A percentile compares a stretch with the other conserved stretches of the same genome.
These are phyloP conservation scores for Ramalina intermedia DNA, from an alignment of 495 filamentous ascomycete species.

Conservation along the genomic window DNA sequence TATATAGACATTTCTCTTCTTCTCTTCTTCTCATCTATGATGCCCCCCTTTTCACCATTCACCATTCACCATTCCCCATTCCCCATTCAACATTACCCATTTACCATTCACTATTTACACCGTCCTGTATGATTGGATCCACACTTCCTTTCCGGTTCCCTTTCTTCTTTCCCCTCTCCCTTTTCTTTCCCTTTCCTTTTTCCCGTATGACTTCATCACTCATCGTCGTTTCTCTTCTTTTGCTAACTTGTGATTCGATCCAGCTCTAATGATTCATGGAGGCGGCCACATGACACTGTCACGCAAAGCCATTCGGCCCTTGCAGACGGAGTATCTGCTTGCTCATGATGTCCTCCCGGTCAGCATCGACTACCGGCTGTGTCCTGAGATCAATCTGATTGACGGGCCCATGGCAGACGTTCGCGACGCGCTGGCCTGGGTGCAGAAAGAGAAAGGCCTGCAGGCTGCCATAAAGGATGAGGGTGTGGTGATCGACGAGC, in stretches of 20 bases:
- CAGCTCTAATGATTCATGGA: constrained; percentile 39
- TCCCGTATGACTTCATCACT: too few species aligned
- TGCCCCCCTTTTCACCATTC: neutral
- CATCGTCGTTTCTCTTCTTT: too few species aligned
- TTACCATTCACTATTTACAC: neutral
- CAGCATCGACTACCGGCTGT: constrained; percentile 42
- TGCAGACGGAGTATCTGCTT: constrained; percentile 28
- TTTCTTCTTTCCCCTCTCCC: neutral
- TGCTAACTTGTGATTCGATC: neutral
- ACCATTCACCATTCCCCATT: too few species aligned
- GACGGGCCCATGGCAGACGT: constrained; percentile 39
- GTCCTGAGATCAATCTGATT: constrained; percentile 33
- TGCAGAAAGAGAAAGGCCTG: constrained; percentile 16
- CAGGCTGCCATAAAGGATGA: constrained; percentile 27
- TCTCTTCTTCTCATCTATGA: neutral
- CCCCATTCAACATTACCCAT: too few species aligned
- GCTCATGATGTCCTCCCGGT: constrained; percentile 33
- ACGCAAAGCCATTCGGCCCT: constrained; percentile 28
- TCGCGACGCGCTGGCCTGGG: constrained; percentile 34
- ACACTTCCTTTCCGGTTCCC: neutral
- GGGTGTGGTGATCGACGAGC: constrained; percentile 27
- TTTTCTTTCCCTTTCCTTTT: neutral
- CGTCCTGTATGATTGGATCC: neutral
- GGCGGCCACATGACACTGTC: constrained; percentile 34
- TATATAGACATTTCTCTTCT: neutral